A percentile compares a stretch with the other conserved stretches of the same genome.
These are phyloP conservation scores for Nicotiana tabacum DNA, from an alignment of 257 asterid genomes.

Conservation along the genomic window DNA sequence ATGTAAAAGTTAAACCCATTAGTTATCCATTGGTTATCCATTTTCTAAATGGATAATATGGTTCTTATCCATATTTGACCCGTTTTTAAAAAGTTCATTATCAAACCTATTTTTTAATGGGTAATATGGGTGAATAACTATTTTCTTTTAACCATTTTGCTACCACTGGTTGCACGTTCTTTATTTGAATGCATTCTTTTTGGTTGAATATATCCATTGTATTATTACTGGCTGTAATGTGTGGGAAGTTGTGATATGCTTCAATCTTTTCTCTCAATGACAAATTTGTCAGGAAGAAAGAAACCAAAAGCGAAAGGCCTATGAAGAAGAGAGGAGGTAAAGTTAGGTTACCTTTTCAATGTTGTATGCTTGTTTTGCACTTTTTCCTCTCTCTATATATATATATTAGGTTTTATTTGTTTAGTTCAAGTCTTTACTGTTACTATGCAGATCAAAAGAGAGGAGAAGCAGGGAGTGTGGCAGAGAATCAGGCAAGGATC, in stretches of 20 bases:
- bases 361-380: not conserved
- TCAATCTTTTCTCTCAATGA: conserved; percentile 20
- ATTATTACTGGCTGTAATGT: not conserved
- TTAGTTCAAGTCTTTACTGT: not conserved
- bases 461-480: conserved; percentile 62
- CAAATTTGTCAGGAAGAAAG: conserved; percentile 66
- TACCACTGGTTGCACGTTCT: too few species aligned
- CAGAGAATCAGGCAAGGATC: conserved; percentile 65
- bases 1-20: too few species aligned
- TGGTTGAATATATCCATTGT: not conserved
- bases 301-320: conserved; percentile 65
- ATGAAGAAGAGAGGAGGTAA: conserved; percentile 82
- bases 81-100: too few species aligned
- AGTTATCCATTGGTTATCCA: too few species aligned
- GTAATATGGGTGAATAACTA: too few species aligned
- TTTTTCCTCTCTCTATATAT: not conserved
- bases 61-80: too few species aligned
- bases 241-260: not conserved
- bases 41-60: too few species aligned
- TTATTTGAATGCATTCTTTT: not conserved
- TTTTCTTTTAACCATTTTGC: too few species aligned
- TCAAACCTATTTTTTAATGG: too few species aligned
- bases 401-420: not conserved
- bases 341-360: not conserved
- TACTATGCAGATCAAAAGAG: conserved; percentile 60